A percentile compares a stretch with the other conserved stretches of the same genome.
phyloP scores from a whole-genome alignment of 352 stramenopile species.

The Elongisporangium anandrum region DNA sequence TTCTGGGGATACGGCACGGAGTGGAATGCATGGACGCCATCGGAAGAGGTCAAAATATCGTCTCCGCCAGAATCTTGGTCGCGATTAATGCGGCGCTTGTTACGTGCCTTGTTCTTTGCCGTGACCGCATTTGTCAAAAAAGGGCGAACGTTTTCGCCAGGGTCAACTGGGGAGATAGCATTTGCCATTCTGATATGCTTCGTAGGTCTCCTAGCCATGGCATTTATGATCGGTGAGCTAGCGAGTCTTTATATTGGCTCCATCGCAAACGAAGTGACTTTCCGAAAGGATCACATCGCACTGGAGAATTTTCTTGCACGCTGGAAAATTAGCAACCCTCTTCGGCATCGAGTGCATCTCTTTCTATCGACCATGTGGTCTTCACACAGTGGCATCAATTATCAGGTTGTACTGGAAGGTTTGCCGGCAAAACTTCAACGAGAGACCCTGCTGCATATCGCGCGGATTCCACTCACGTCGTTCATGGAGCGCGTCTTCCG shows the following conservation, averaged over 20 bases:
- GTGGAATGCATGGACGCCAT: constrained; percentile 50
- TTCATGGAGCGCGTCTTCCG: constrained; percentile 26
- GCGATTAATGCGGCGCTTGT: constrained; percentile 25
- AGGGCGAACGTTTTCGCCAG: constrained; percentile 26
- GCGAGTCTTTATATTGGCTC: constrained; percentile 64
- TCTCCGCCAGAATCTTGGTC: constrained; percentile 18
- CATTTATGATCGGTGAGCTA: constrained; percentile 70
- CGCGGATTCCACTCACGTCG: constrained; percentile 23
- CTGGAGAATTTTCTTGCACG: constrained; percentile 42
- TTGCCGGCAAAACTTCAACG: constrained; percentile 37
- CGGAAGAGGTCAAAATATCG: constrained; percentile 25
- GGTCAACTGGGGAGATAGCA: constrained; percentile 23
- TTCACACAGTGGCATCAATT: constrained; percentile 44
- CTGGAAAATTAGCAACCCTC: constrained; percentile 29
- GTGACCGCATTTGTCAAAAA: constrained; percentile 65
- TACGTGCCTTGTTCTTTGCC: constrained; percentile 50
- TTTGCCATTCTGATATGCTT: constrained; percentile 63
- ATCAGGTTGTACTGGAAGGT: constrained; percentile 45
- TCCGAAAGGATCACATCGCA: constrained; percentile 60
- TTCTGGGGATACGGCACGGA: constrained; percentile 35
- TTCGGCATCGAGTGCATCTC: constrained; percentile 37
- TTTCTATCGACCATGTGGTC: constrained; percentile 60
- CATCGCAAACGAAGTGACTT: constrained; percentile 59
- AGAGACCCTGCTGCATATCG: constrained; percentile 45
- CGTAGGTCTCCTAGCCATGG: constrained; percentile 42